phyloP scores from a whole-genome alignment of 306 rosid genomes.

The Bauhinia variegata region DNA sequence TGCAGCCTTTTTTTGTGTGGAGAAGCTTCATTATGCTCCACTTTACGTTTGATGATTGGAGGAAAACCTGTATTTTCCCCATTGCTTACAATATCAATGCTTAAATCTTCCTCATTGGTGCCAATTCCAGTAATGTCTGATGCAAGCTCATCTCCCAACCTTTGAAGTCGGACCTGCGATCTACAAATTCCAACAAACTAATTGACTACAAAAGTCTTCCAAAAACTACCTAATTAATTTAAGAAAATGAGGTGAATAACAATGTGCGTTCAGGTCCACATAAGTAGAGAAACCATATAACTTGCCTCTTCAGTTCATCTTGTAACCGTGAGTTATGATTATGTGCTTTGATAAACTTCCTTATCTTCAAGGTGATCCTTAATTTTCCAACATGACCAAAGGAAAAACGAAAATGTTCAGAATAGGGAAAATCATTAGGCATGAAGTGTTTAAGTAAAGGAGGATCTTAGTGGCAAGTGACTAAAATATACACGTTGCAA shows the following conservation, averaged over 20 bases:
- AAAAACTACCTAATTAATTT: conserved; percentile 10
- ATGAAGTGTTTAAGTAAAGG: conserved; percentile 24
- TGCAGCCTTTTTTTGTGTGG: conserved; percentile 59
- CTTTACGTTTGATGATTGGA: conserved; percentile 45
- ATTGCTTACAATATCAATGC: conserved; percentile 77
- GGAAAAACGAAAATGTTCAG: conserved; percentile 18
- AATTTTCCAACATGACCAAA: conserved; percentile 39
- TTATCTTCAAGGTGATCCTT: conserved; percentile 77
- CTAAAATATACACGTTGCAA: conserved; percentile 24
- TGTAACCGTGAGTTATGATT: conserved; percentile 61
- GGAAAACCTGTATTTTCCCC: conserved; percentile 65
- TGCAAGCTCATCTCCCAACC: conserved; percentile 81
- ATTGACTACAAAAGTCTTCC: conserved; percentile 21
- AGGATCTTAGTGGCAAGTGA: conserved; percentile 23
- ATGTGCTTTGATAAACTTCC: conserved; percentile 73
- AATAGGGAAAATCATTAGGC: conserved; percentile 27
- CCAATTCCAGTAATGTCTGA: conserved; percentile 61
- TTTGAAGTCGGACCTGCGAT: conserved; percentile 76
- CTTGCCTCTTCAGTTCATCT: conserved; percentile 81
- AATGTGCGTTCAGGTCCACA: background rate
- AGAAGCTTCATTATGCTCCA: conserved; percentile 56
- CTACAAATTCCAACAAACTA: conserved; percentile 48
- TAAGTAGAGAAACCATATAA: conserved; percentile 1
- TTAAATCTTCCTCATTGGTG: conserved; percentile 78
- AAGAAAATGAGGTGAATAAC: conserved; percentile 27